phyloP scores from a whole-genome alignment of 2,329 filamentous ascomycete species.

The Fusarium liriodendri region DNA sequence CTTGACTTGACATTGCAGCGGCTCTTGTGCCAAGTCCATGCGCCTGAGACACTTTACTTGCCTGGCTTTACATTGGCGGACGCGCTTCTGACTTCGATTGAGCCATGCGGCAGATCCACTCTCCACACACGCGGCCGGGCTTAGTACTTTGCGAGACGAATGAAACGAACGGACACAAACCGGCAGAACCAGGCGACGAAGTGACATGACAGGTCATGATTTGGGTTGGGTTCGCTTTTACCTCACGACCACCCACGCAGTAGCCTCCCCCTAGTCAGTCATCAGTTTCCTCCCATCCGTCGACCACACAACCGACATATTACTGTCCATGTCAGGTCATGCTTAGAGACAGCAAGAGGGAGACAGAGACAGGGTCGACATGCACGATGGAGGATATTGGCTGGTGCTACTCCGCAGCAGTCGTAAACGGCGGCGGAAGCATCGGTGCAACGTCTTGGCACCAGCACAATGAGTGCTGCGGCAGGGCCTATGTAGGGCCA shows the following conservation, averaged over 20 bases:
- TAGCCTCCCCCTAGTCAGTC: conserved; percentile 18
- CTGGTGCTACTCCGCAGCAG: conserved; percentile 13
- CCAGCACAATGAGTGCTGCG: not conserved
- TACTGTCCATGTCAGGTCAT: not conserved
- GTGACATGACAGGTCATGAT: conserved; percentile 22
- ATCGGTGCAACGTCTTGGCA: conserved; percentile 35
- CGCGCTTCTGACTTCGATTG: not conserved
- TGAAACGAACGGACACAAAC: conserved; percentile 7
- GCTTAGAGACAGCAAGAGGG: conserved; percentile 13
- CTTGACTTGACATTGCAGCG: not conserved
- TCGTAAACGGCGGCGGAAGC: conserved; percentile 21
- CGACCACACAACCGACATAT: not conserved
- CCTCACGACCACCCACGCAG: not conserved
- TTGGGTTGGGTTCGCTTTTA: conserved; percentile 22
- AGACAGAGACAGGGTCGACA: conserved; percentile 12
- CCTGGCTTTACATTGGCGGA: not conserved
- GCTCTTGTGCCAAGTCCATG: conserved; percentile 2
- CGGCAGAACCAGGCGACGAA: conserved; percentile 13
- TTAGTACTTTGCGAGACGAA: conserved; percentile 15
- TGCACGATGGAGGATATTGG: conserved; percentile 14
- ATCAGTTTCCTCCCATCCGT: conserved; percentile 2
- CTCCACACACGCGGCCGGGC: conserved; percentile 9
- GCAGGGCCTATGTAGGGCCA: conserved; percentile 1
- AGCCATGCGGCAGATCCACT: conserved; percentile 1
- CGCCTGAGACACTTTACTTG: conserved; percentile 1